A percentile compares a stretch with the other conserved stretches of the same genome.
These are phyloP conservation scores for Paxillus ammoniavirescens DNA, from an alignment of 768 basidiomycete genomes.

Conservation along the genomic window DNA sequence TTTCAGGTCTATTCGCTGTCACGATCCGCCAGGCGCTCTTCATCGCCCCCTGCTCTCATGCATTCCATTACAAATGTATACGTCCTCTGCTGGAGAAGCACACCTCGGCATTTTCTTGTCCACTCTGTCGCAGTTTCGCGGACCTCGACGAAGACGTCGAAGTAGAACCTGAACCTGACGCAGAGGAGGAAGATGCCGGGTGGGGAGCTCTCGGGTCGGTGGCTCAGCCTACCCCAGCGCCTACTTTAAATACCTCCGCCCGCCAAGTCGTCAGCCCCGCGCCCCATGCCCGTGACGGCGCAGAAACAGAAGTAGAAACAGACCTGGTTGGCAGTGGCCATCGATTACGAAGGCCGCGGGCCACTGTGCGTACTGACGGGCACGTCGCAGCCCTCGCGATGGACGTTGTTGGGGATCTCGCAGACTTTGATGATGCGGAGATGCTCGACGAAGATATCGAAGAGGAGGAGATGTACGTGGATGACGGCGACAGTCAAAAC, in stretches of 20 bases:
- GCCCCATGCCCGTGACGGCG: constrained; percentile 27
- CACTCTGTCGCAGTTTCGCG: constrained; percentile 91
- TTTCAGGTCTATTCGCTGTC: constrained; percentile 71
- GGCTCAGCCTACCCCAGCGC: not conserved
- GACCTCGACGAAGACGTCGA: constrained; percentile 97
- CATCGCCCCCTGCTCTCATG: constrained; percentile 96
- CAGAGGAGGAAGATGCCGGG: constrained; percentile 28
- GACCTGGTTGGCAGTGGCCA: constrained; percentile 18
- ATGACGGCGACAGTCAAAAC: constrained; percentile 10
- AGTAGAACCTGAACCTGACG: constrained; percentile 43
- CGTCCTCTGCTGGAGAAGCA: constrained; percentile 86
- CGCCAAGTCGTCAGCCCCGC: constrained; percentile 23
- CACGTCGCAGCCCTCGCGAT: constrained; percentile 14
- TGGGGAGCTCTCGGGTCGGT: constrained; percentile 16
- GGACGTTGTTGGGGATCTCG: constrained; percentile 6
- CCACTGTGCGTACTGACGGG: constrained; percentile 27
- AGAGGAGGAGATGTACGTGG: constrained; percentile 1
- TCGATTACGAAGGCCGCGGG: constrained; percentile 18
- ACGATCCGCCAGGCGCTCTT: constrained; percentile 95
- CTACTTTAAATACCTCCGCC: not conserved
- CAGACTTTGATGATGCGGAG: constrained; percentile 27
- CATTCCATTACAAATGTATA: constrained; percentile 97
- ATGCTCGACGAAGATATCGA: constrained; percentile 27
- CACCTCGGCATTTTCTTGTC: constrained; percentile 92
- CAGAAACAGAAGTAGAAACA: constrained; percentile 33